Percentiles rank a stretch among this genome's conserved stretches.
Evolutionary conservation across 208 protist genomes (phyloP).

Genomic region (Acanthamoeba polyphaga): DNA sequence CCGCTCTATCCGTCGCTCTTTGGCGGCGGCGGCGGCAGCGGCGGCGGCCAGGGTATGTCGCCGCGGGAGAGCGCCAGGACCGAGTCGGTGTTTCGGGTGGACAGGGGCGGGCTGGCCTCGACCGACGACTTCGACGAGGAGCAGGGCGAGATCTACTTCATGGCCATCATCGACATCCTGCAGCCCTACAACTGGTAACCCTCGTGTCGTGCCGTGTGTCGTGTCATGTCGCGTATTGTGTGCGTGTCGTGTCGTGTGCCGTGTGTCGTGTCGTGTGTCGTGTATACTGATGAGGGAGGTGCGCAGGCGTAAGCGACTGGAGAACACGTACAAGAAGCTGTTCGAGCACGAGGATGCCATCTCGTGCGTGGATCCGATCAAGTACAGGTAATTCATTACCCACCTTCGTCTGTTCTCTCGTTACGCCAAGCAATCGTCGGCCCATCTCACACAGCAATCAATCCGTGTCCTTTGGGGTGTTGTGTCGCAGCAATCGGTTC

Average conservation of each 20-base stretch:
- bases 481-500: background rate
- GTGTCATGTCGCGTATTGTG: background rate
- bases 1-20: background rate
- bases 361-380: background rate
- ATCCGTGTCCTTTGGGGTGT: too few species aligned
- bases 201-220: background rate
- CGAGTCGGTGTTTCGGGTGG: background rate
- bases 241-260: background rate
- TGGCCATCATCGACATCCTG: slow-evolving; percentile 61
- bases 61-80: background rate
- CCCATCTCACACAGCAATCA: too few species aligned
- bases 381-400: background rate
- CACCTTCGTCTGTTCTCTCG: too few species aligned
- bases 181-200: slow-evolving; percentile 42
- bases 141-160: slow-evolving; percentile 29
- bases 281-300: too few species aligned
- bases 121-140: background rate
- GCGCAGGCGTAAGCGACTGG: background rate
- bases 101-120: background rate
- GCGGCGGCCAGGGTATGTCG: too few species aligned
- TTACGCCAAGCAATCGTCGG: too few species aligned
- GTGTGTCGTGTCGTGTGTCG: background rate
- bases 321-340: slow-evolving; percentile 17
- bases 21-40: background rate
- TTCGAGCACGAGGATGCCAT: background rate